Conservation (phyloP, 768 basidiomycete species). For the Botryobasidium botryosum region DNA sequence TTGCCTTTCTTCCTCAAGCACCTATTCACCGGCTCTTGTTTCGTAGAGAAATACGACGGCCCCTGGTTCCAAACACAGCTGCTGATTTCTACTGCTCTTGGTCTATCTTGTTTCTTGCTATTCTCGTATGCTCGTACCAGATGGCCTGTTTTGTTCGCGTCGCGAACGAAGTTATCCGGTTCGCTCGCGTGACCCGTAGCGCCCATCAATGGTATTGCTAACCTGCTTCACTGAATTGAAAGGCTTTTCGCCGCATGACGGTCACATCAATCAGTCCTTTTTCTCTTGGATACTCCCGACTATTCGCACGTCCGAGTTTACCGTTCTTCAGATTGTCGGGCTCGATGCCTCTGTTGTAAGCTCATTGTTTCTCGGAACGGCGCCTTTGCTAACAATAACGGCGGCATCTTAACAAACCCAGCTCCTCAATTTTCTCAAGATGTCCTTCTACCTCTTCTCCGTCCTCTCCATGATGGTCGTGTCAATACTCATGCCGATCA, state of each 20-base stretch:
- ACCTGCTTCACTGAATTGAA: conserved; percentile 3
- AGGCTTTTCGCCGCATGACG: conserved; percentile 92
- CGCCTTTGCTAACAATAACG: too few species aligned
- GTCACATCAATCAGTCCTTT: conserved; percentile 69
- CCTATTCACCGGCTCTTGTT: neutral
- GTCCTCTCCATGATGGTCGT: conserved; percentile 69
- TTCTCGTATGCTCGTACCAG: conserved; percentile 81
- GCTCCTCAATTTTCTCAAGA: conserved; percentile 92
- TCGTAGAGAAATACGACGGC: conserved; percentile 65
- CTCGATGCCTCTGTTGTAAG: conserved; percentile 90
- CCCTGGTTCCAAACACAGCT: conserved; percentile 95
- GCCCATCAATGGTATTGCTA: conserved; percentile 2
- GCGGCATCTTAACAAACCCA: too few species aligned
- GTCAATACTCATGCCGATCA: conserved; percentile 84
- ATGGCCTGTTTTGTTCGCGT: conserved; percentile 83
- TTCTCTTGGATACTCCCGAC: conserved; percentile 97
- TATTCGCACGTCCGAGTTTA: conserved; percentile 75
- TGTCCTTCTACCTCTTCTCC: conserved; percentile 82
- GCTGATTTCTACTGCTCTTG: conserved; percentile 57
- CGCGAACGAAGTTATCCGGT: conserved; percentile 91
- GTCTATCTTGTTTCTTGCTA: conserved; percentile 59
- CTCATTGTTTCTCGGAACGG: conserved; percentile 12
- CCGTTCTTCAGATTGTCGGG: conserved; percentile 89
- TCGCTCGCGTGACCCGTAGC: conserved; percentile 10
- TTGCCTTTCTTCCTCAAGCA: neutral